Base-by-base conservation (phyloP, 352 stramenopile genomes). In the Globisporangium canariense region DNA sequence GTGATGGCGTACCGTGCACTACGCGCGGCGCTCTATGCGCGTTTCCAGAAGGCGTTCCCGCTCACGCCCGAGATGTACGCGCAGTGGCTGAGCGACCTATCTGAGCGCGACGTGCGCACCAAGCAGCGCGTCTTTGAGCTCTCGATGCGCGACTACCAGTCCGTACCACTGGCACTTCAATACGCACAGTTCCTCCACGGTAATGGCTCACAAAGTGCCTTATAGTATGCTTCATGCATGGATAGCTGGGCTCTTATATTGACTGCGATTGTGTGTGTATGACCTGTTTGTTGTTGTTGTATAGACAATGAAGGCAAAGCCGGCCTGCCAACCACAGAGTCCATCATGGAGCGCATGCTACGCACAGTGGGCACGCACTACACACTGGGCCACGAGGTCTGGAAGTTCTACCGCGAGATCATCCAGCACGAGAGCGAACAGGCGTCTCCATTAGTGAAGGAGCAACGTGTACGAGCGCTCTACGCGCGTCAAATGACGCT, bases 321-420 rank as follows among this genome's bases (percentile, higher is more conserved):
- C 16, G 34, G 58, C 18, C 62, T 66, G 3, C 43, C 43, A n/a
- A 22, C 22, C 2, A 22, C 40, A 10, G 57, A 67, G 20, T 60
- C 64, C 14, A 55, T 90, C 11, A 28, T 89, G 71, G 43, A 69
- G 5, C 34, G 53, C 2, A 58, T 71, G 16, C 75, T 85, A 38
- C 49, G 30, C 11, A 80, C 77, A 0, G 51, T 82, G 13, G 83
- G 78, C 1, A 34, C 59, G 34, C 81, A 92, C 50, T 90, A 86
- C 66, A 74, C 79, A 0, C 67, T 71, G 32, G 83, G 81, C 2
- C 76, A 90, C 45, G 79, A 90, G 18, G 64, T 90, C 22, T 92
- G 83, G 83, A 62, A 70, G 46, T 67, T 78, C 9, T 83, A 74
- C 62, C 73, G 83, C 6, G 83, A 92, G 38, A 50, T 80, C 18